A percentile compares a stretch with the other conserved stretches of the same genome.
These are phyloP conservation scores for Metschnikowia lunata DNA, from an alignment of 805 yeast genomes.

Conservation along the genomic window DNA sequence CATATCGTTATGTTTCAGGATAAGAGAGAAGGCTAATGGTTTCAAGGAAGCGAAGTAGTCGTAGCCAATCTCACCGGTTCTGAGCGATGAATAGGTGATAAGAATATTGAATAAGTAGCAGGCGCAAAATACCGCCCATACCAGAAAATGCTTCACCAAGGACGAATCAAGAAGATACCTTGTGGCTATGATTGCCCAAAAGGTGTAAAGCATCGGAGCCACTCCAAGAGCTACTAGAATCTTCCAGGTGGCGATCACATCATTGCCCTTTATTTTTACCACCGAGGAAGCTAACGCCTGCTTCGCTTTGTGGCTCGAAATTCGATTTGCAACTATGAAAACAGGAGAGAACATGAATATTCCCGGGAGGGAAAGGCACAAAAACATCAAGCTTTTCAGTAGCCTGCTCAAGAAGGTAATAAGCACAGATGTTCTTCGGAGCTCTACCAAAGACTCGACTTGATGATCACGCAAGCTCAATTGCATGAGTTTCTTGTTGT, in stretches of 20 bases:
- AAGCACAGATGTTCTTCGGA: constrained; percentile 21
- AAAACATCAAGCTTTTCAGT: constrained; percentile 24
- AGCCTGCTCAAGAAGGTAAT: constrained; percentile 24
- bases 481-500: constrained; percentile 28
- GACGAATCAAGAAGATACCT: constrained; percentile 15
- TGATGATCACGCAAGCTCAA: constrained; percentile 41
- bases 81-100: constrained; percentile 38
- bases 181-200: constrained; percentile 33
- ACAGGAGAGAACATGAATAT: constrained; percentile 37
- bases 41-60: constrained; percentile 38
- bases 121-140: constrained; percentile 21
- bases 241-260: constrained; percentile 42
- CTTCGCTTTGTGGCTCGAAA: constrained; percentile 32
- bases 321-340: constrained; percentile 30
- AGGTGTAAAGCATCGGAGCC: constrained; percentile 38
- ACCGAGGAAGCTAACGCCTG: constrained; percentile 37
- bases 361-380: constrained; percentile 37
- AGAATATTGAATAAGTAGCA: constrained; percentile 36
- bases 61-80: constrained; percentile 40
- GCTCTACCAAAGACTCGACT: constrained; percentile 26
- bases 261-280: constrained; percentile 39
- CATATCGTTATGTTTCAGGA: constrained; percentile 26
- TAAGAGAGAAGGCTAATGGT: constrained; percentile 33
- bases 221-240: constrained; percentile 38
- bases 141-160: constrained; percentile 9